Evolutionary conservation across 2,329 filamentous ascomycete genomes (phyloP).

Genomic region (Clonostachys sp.): DNA sequence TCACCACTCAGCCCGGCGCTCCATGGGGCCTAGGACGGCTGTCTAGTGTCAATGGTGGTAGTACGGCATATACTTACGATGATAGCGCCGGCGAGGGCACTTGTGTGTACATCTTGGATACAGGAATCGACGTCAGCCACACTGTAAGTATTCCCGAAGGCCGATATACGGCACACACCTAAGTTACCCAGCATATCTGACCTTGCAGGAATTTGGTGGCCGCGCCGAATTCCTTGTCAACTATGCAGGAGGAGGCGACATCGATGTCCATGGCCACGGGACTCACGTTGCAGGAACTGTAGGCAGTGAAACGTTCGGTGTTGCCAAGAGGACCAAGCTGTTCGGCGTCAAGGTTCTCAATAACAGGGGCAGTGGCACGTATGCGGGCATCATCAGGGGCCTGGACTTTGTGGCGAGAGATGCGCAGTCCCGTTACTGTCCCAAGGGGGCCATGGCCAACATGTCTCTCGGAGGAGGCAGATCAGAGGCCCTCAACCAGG

Average conservation of each 20-base stretch:
- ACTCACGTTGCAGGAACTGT: constrained; percentile 26
- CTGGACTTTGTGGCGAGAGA: constrained; percentile 35
- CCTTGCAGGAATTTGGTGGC: constrained; percentile 10
- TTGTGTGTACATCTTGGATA: constrained; percentile 15
- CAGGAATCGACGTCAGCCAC: constrained; percentile 12
- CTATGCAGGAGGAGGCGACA: constrained; percentile 5
- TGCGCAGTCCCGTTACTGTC: constrained; percentile 24
- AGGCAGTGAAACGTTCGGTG: constrained; percentile 32
- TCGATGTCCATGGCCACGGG: constrained; percentile 28
- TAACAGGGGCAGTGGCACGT: constrained; percentile 26
- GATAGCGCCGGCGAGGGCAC: constrained; percentile 11
- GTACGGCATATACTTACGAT: constrained; percentile 10
- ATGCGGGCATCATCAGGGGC: constrained; percentile 34
- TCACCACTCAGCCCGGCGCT: constrained; percentile 8
- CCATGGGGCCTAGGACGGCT: constrained; percentile 14
- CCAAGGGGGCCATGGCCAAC: constrained; percentile 41
- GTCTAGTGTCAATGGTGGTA: constrained; percentile 7
- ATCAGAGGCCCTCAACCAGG: constrained; percentile 40
- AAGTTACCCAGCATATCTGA: constrained; percentile 1
- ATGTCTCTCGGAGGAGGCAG: constrained; percentile 48
- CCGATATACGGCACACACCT: not conserved
- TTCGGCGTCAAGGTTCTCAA: constrained; percentile 40
- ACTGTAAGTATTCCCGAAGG: constrained; percentile 12
- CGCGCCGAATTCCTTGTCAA: constrained; percentile 7
- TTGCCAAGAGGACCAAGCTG: constrained; percentile 37